Conservation (phyloP, 192 early-diverging fungal genomes). For the Backusella mclennaniae region DNA sequence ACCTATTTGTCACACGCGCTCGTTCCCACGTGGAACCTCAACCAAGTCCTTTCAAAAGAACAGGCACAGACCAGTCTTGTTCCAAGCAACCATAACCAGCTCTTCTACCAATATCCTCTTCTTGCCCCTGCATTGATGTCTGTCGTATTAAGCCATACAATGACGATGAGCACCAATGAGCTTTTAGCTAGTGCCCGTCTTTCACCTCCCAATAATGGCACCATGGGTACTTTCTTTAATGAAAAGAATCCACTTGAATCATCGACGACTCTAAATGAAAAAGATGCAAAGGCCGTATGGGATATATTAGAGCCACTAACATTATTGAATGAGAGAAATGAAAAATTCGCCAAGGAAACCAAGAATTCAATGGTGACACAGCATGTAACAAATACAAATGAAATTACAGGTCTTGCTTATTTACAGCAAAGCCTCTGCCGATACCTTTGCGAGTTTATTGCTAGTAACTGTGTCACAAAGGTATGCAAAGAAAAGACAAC, state of each 20-base stretch:
- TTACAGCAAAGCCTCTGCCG: not conserved
- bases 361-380: not conserved
- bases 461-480: not conserved
- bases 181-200: conserved; percentile 3
- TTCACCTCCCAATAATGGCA: not conserved
- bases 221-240: not conserved
- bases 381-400: not conserved
- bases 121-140: conserved; percentile 33
- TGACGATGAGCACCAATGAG: conserved; percentile 23
- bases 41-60: conserved; percentile 9
- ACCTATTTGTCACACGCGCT: conserved; percentile 22
- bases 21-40: conserved; percentile 23
- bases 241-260: not conserved
- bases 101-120: conserved; percentile 26
- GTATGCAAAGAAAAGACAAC: not conserved
- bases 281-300: conserved; percentile 3
- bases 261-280: not conserved
- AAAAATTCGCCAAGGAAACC: not conserved
- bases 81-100: not conserved
- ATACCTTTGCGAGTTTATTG: not conserved
- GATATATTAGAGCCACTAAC: conserved; percentile 5
- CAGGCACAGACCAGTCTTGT: not conserved
- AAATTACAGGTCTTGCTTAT: not conserved
- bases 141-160: conserved; percentile 28
- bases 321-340: conserved; percentile 6